Evolutionary conservation across 2,329 filamentous ascomycete genomes (phyloP), one percentile per base, ranked within the genome.

Genomic region (Colletotrichum endophyticum): DNA sequence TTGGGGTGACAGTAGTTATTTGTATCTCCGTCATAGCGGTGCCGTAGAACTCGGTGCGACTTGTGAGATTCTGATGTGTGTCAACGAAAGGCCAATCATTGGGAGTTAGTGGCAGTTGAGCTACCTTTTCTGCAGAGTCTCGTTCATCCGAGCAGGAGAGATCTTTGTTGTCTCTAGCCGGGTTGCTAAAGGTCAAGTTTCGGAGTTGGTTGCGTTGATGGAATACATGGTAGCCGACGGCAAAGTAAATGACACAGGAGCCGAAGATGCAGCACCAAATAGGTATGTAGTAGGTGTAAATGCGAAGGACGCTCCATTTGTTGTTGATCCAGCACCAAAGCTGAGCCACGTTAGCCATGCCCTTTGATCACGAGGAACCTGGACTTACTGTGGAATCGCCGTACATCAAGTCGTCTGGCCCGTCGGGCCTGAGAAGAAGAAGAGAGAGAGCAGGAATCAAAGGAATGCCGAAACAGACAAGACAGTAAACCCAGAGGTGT

Each of bases 391-490:
- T 91, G 27, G 91, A 90, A 81, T 92, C 85, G 15, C 91, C 91
- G 76, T 92, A 92, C 2, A 91, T 78, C 25, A 39, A 49, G 25
- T 76, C 62, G 7, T 57, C 13, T 12, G 73, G 73, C 8, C 66
- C 73, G 15, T 63, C 25, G 8, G 77, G 77, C 13, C 70, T 62
- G 19, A 94, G 84, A 63, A 94, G 88, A 32, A 96, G 87, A 77
- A 94, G 92, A 25, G 90, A 85, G 32, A 96, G 81, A 0, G 94
- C 91, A 11, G 94, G 93, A 39, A 94, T 82, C 34, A 94, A 91
- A 0, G 95, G 94, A 2, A 94, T 80, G 0, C 94, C 94, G 74
- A 96, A 97, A 82, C 94, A 95, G 63, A 92, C 85, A 2, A 92
- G 68, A 49, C 93, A 89, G 82, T 96, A 96, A 66, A 92, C 88